phyloP scores from a whole-genome alignment of 176 grass and related monocot genomes.

The Olyra latifolia region DNA sequence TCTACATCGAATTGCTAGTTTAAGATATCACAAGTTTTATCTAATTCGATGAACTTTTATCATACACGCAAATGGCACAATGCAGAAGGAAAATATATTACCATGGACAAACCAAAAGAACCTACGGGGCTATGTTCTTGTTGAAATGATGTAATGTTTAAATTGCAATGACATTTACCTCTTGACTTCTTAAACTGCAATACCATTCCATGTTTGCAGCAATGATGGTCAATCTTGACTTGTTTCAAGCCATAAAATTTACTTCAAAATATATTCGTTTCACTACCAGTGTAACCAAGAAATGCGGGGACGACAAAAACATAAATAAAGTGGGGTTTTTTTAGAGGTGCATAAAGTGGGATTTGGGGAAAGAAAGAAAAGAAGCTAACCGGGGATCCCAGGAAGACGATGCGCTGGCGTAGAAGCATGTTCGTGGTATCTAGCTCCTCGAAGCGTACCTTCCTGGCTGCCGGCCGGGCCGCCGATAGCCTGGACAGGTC shows the following conservation, averaged over 20 bases:
- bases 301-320: neutral
- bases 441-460: slow-evolving; percentile 56
- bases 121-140: neutral
- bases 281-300: neutral
- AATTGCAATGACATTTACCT: neutral
- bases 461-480: slow-evolving; percentile 40
- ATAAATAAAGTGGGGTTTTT: neutral
- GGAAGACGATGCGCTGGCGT: slow-evolving; percentile 76
- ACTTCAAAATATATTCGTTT: neutral
- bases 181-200: neutral
- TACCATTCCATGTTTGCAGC: neutral
- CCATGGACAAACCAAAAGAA: neutral
- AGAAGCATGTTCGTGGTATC: slow-evolving; percentile 86
- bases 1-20: neutral
- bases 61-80: neutral
- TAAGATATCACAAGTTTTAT: neutral
- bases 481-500: slow-evolving; percentile 27
- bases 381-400: slow-evolving; percentile 63
- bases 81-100: neutral
- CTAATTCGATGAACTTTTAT: neutral
- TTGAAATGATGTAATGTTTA: neutral
- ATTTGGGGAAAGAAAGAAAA: neutral
- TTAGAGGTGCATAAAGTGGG: neutral
- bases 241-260: neutral
- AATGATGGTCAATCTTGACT: neutral